Conservation (phyloP, 805 yeast species). For the Wickerhamiella slavikovae region DNA sequence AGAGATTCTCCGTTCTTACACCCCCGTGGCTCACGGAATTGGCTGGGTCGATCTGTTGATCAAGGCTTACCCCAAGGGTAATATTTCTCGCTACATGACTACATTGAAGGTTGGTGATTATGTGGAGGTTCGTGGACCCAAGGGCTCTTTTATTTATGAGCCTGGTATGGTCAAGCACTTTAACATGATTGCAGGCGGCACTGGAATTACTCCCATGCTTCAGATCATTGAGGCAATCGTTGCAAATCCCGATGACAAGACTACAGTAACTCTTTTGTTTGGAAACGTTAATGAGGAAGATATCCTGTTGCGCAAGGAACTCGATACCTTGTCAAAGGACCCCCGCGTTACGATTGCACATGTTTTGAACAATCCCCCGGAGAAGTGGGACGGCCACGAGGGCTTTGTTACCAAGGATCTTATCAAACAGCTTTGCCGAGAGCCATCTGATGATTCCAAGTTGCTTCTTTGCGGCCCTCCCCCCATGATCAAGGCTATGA, state of each 20-base stretch:
- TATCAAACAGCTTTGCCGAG: constrained; percentile 41
- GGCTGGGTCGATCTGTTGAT: constrained; percentile 75
- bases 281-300: constrained; percentile 70
- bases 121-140: constrained; percentile 56
- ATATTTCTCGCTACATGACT: constrained; percentile 56
- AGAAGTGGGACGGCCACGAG: constrained; percentile 50
- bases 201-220: constrained; percentile 81
- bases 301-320: constrained; percentile 59
- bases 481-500: constrained; percentile 70
- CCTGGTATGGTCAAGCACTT: constrained; percentile 57
- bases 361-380: constrained; percentile 52
- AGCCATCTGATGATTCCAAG: constrained; percentile 37
- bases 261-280: constrained; percentile 53
- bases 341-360: constrained; percentile 39
- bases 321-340: constrained; percentile 36
- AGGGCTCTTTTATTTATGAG: constrained; percentile 66
- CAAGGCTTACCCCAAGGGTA: constrained; percentile 69
- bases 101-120: constrained; percentile 58
- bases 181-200: constrained; percentile 92
- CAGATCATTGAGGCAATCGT: constrained; percentile 72
- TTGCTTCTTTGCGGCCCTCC: constrained; percentile 87
- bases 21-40: constrained; percentile 50
- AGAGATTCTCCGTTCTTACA: constrained; percentile 69
- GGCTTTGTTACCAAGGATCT: constrained; percentile 70
- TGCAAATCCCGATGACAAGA: constrained; percentile 54